Evolutionary conservation across 257 asterid species (phyloP), one percentile per base, ranked within the genome.

Genomic region (Mentha longifolia): DNA sequence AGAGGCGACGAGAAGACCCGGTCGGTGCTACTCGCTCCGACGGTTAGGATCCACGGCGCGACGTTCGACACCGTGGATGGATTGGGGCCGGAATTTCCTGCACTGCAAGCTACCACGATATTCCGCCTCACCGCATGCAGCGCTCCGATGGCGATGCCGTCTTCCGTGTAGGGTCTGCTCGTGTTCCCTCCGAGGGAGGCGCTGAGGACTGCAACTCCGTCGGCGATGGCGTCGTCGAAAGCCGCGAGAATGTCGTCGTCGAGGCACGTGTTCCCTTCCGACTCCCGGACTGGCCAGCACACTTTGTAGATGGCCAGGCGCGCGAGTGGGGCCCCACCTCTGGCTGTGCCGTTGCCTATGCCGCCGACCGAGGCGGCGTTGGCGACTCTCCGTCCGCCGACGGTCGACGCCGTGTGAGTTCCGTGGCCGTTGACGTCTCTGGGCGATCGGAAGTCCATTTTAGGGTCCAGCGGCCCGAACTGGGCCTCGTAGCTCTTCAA

Each of bases 21-120:
- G 70, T 93, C 98, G 2, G 89, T 68, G 62, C 96, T 93, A n/a
- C 97, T 91, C 0, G 97, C 98, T 3, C 85, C 95, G 37, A 93
- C 96, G 0, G 97, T 91, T 62, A 93, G 86, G n/a, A 93, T 81
- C 98, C 98, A 93, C 0, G 98, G 98, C 11, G 98, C 95, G 2
- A 85, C 62, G 63, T 93, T 91, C 0, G 94, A 74, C 80, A 93
- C 52, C 1, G 97, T 79, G 0, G 83, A 56, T 9, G 86, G 70
- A 1, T 33, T 45, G 0, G 97, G 98, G 1, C 98, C 98, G 0
- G 71, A 59, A 35, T 91, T 93, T 6, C 97, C 96, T 0, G 96
- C 98, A 45, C 98, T 93, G 68, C 94, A 85, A 0, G 90, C 78
- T 3, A 91, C 94, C 9, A 91, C 85, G 14, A 93, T 85, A 43